Base-by-base conservation (phyloP, 768 basidiomycete species). In the Pleurotus tuber-regium region DNA sequence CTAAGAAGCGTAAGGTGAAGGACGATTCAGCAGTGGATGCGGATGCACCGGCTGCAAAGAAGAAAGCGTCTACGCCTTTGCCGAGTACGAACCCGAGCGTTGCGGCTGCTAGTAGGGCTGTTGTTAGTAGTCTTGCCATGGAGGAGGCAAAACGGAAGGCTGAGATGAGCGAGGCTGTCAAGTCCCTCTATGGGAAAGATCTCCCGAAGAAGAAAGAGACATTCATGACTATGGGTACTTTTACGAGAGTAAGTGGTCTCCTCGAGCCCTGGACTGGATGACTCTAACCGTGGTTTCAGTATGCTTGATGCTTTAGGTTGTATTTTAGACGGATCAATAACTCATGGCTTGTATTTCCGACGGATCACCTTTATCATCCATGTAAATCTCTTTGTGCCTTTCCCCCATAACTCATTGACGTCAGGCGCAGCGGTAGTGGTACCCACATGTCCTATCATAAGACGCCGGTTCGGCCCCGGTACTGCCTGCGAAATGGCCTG, bases 141-240 rank as follows among this genome's bases (percentile, higher is more conserved):
- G 91, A 93, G 62, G 93, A 94, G 67, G 82, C 78, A 18, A 92
- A 89, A 72, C 76, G 93, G 56, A 92, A 84, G 67, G 84, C 84
- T 1, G 76, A 69, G 4, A 94, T 95, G 92, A 93, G 84, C 59
- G 87, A 83, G 9, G 91, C 91, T 12, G 84, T 97, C 29, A 89
- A 87, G 70, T 86, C 85, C 29, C 63, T 97, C 58, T 97, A 95
- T 63, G 77, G 69, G 35, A 78, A 81, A 18, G 76, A 73, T 42
- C 33, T 55, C 12, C 69, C 76, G 44, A 72, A 73, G 56, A 76
- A 72, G 63, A 91, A 92, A 63, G 88, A 89, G 70, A 93, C 90
- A 4, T 95, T 93, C 59, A 92, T 92, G 79, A 95, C 92, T 1
- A 89, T 86, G 79, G 84, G 86, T 14, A 96, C 93, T 10, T 97